phyloP scores from a whole-genome alignment of 176 grass and related monocot species.

The Zizania latifolia region DNA sequence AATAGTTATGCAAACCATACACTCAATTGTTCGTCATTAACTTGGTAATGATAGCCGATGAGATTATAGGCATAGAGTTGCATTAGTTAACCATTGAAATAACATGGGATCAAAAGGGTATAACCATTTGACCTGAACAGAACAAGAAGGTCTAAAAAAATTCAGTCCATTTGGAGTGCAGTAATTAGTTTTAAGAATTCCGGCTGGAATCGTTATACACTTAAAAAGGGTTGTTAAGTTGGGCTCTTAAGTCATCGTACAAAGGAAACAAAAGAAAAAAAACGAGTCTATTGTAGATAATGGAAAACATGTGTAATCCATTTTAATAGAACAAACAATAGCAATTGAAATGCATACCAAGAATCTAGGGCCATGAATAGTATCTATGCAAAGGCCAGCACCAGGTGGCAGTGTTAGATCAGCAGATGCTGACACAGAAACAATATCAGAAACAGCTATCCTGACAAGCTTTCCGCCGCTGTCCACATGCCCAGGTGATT shows the following conservation, averaged over 20 bases:
- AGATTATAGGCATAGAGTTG: not conserved
- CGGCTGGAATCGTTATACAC: too few relatives aligned
- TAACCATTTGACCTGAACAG: not conserved
- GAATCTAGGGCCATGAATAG: conserved; percentile 68
- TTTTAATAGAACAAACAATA: conserved; percentile 9
- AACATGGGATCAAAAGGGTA: not conserved
- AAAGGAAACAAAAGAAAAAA: too few relatives aligned
- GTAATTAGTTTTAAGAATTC: too few relatives aligned
- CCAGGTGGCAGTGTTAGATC: conserved; percentile 90
- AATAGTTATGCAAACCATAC: not conserved
- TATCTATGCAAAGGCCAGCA: conserved; percentile 79
- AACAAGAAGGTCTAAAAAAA: too few relatives aligned
- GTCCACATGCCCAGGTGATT: conserved; percentile 36
- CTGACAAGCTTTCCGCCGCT: conserved; percentile 53
- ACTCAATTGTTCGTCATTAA: not conserved
- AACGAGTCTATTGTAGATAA: not conserved
- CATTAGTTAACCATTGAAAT: not conserved
- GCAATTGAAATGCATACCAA: conserved; percentile 51
- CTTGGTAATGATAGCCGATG: not conserved
- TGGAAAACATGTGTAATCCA: not conserved
- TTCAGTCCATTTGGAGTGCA: not conserved
- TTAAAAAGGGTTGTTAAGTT: too few relatives aligned
- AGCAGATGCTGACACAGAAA: conserved; percentile 70
- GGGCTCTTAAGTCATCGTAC: too few relatives aligned
- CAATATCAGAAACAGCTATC: conserved; percentile 69